These are phyloP conservation scores for Paragyromitra xinjiangensis DNA, from an alignment of 495 filamentous ascomycete genomes.

Conservation along the genomic window DNA sequence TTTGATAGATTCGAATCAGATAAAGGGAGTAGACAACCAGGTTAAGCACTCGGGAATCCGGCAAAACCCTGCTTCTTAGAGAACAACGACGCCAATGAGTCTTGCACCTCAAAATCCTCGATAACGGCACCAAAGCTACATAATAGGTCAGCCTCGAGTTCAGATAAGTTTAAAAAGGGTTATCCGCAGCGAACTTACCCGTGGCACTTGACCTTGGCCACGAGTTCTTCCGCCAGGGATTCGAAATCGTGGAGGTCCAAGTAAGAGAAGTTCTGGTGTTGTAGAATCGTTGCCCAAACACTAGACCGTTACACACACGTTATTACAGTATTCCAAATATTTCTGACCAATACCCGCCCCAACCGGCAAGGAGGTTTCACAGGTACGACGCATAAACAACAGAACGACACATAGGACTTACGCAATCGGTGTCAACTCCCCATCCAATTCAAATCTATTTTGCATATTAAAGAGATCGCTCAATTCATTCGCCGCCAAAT, in stretches of 20 bases:
- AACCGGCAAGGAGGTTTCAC: background rate
- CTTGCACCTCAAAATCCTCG: constrained; percentile 90
- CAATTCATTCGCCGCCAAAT: constrained; percentile 77
- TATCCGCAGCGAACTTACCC: constrained; percentile 70
- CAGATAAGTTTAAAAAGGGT: background rate
- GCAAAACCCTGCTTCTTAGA: constrained; percentile 42
- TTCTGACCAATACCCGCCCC: background rate
- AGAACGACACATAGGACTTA: constrained; percentile 29
- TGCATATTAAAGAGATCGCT: constrained; percentile 83
- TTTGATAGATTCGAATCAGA: constrained; percentile 30
- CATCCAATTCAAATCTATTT: constrained; percentile 81
- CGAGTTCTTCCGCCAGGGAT: constrained; percentile 74
- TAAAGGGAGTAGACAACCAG: constrained; percentile 17
- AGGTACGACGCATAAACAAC: constrained; percentile 1
- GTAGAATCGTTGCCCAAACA: constrained; percentile 82
- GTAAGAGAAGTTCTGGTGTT: constrained; percentile 71
- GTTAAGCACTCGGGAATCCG: constrained; percentile 24
- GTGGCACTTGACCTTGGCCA: constrained; percentile 87
- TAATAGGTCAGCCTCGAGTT: background rate
- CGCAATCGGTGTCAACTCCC: constrained; percentile 97
- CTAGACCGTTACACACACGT: constrained; percentile 25
- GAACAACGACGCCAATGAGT: constrained; percentile 73
- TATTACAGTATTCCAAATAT: constrained; percentile 37
- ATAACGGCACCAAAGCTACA: constrained; percentile 80
- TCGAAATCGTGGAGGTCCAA: constrained; percentile 76